Evolutionary conservation across 495 filamentous ascomycete genomes (phyloP), one percentile per base, ranked within the genome.

Genomic region (Daldinia vernicosa): DNA sequence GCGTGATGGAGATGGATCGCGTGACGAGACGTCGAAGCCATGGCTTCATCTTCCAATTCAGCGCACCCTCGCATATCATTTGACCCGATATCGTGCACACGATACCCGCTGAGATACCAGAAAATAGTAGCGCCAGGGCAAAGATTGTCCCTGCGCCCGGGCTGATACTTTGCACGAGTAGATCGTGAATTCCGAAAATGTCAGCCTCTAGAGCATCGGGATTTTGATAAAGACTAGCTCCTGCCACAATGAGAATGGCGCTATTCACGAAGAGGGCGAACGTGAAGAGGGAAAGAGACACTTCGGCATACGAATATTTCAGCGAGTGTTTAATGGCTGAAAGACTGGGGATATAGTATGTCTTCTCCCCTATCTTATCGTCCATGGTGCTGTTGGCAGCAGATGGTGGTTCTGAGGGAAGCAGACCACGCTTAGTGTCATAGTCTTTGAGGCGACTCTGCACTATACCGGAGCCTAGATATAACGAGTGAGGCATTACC

Each of bases 201-300:
- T 94, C 90, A 17, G 91, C 92, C 62, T 85, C 80, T 33, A 83
- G 79, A 3, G 89, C 88, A 12, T 83, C 81, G 3, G 82, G 73
- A 19, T 83, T 86, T 7, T 87, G 82, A 71, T 88, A 93, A 0
- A 97, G 88, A 0, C 91, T 89, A 5, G 93, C 90, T 35, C 93
- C 94, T 1, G 93, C 91, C 19, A 94, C 91, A 76, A 97, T 95
- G 52, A 97, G 88, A 74, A 97, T 97, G 61, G 94, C 86, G 65
- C 88, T 91, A 81, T 97, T 97, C 74, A 97, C 93, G 70, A 97
- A 97, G n/a, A 97, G 87, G 6, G 94, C 94, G 74, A 96, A 95
- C 17, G 92, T 92, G 75, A 94, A 92, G n/a, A 97, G 89, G 0
- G 91, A 92, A 33, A 95, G 68, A 35, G 87, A 77, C 28, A 96